A percentile compares a stretch with the other conserved stretches of the same genome.
These are phyloP conservation scores for Gossypium sturtianum DNA, from an alignment of 345 rosid genomes.

Conservation along the genomic window DNA sequence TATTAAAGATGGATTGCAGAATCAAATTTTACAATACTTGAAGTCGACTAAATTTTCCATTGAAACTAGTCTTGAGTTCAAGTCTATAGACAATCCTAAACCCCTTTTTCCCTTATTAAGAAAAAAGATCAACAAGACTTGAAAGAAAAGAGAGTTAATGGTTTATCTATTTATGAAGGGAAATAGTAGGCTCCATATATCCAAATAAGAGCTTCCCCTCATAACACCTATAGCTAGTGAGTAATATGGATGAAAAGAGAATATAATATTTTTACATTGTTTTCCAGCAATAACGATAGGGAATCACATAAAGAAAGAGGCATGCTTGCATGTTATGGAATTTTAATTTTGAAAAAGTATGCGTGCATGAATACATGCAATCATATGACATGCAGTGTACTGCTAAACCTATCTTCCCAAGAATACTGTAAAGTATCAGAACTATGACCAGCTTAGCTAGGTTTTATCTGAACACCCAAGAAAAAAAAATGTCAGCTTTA, in stretches of 20 bases:
- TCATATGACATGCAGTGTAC: conserved; percentile 4
- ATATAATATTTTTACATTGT: conserved; percentile 32
- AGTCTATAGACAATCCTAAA: too few relatives aligned
- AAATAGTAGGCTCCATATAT: background rate
- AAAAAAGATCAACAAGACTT: too few relatives aligned
- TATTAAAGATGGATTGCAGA: too few relatives aligned
- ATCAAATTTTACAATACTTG: too few relatives aligned
- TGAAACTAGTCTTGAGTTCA: too few relatives aligned
- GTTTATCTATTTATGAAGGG: too few relatives aligned
- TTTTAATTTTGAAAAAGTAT: conserved; percentile 14
- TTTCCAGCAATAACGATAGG: conserved; percentile 43
- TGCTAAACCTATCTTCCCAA: conserved; percentile 15
- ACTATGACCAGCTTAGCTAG: conserved; percentile 4
- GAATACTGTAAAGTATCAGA: conserved; percentile 17
- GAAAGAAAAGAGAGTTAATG: too few relatives aligned
- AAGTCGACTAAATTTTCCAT: too few relatives aligned
- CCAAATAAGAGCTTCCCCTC: conserved; percentile 36
- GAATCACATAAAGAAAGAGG: conserved; percentile 40
- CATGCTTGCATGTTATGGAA: conserved; percentile 9
- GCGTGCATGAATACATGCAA: background rate
- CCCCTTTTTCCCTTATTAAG: too few relatives aligned
- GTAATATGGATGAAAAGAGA: conserved; percentile 27
- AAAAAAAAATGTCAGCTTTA: conserved; percentile 22
- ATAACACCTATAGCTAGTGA: conserved; percentile 14
- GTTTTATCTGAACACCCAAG: conserved; percentile 20